Evolutionary conservation across 2,329 filamentous ascomycete genomes (phyloP).

Genomic region (Fusarium bactridioides): DNA sequence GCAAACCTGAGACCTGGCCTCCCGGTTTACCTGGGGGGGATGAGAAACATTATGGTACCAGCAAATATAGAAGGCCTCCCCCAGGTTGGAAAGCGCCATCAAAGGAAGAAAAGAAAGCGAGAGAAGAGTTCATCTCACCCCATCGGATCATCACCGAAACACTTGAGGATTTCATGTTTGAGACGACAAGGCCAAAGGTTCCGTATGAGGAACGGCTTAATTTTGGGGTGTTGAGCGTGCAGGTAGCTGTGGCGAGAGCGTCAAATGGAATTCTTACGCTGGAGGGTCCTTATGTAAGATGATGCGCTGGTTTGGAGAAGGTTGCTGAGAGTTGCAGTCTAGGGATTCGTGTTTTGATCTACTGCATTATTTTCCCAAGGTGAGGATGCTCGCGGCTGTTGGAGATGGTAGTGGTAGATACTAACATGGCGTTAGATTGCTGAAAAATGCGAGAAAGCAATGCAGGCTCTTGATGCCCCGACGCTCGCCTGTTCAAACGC

Average conservation of each 20-base stretch:
- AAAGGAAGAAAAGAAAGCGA: background rate
- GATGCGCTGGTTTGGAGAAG: background rate
- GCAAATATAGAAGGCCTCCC: background rate
- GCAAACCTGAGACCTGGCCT: background rate
- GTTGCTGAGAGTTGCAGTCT: background rate
- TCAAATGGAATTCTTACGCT: background rate
- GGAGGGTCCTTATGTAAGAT: background rate
- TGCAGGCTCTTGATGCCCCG: background rate
- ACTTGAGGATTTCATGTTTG: background rate
- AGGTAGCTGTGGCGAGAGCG: background rate
- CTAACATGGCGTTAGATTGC: background rate
- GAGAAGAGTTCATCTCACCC: background rate
- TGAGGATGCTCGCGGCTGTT: background rate
- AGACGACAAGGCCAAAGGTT: background rate
- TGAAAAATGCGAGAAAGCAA: background rate
- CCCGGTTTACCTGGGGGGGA: background rate
- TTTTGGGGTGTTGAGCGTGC: background rate
- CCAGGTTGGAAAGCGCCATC: background rate
- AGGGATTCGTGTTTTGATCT: background rate
- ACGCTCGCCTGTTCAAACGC: background rate
- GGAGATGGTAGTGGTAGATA: background rate
- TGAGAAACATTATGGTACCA: background rate
- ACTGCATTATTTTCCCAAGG: background rate
- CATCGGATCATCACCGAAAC: background rate
- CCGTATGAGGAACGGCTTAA: background rate